phyloP scores from a whole-genome alignment of 208 protist species.

The Acanthamoeba royreba region DNA sequence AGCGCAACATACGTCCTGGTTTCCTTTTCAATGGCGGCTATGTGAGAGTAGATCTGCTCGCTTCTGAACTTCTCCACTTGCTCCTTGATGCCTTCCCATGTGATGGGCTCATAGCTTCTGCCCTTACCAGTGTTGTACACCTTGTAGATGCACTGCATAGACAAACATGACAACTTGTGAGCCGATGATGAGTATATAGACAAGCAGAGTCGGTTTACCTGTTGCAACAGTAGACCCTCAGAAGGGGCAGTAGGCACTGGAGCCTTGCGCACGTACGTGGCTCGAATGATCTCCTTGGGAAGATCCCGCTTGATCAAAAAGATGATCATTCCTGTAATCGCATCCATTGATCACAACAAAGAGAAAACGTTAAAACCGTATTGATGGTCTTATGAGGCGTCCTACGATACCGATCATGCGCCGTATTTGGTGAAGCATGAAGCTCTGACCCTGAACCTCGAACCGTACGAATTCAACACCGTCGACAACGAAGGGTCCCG shows the following conservation, averaged over 20 bases:
- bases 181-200: neutral
- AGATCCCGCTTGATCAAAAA: neutral
- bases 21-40: neutral
- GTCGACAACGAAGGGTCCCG: conserved; percentile 82
- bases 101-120: neutral
- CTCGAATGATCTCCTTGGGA: neutral
- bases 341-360: too few species aligned
- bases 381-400: too few species aligned
- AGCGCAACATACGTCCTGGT: neutral
- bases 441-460: conserved; percentile 91
- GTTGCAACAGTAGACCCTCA: neutral
- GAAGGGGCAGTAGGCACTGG: neutral
- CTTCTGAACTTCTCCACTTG: neutral
- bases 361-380: too few species aligned
- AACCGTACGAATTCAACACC: conserved; percentile 90
- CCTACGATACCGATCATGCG: conserved; percentile 96
- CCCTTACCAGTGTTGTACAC: neutral
- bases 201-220: too few species aligned
- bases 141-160: neutral
- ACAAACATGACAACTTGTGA: too few species aligned
- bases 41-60: neutral
- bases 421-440: conserved; percentile 97
- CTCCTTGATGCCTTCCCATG: neutral
- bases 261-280: neutral
- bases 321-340: neutral